Evolutionary conservation across 176 grass and related monocot species (phyloP), one percentile per base, ranked within the genome.

Genomic region (Alloteropsis semialata): DNA sequence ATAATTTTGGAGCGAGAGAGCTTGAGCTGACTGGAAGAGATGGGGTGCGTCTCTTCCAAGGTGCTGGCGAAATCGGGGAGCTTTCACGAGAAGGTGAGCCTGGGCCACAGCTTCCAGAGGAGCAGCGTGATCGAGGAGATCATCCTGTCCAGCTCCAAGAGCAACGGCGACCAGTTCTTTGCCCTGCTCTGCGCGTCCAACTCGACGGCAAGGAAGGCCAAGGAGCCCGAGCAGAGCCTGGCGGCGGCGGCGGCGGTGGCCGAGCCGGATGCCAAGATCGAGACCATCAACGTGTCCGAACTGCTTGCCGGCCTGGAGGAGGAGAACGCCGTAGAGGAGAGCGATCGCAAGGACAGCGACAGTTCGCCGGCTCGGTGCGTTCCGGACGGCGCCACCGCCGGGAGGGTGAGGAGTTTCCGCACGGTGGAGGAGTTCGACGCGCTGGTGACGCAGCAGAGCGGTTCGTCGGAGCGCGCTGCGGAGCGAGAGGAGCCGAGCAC

Each of bases 41-140:
- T 94, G 93, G 96, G 96, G 57, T 98, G 96, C 29, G 75, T 93
- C 22, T 90, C 90, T 57, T 95, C 96, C 53, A 96, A 93, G 78
- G 60, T 81, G 28, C 57, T 87, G n/a, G 75, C 24, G 68, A 93
- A 88, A 81, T 87, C 96, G 3, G 96, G 91, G 80, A 96, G 91
- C 82, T 84, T 85, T 5, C 84, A 81, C n/a, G 89, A 92, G 68
- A 88, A 90, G 54, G 48, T 75, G 37, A 87, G 51, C 30, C 78
- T 86, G 14, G 88, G 63, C 39, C 86, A 84, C 34, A 78, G 84
- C n/a, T 72, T 95, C 78, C 82, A 88, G 61, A 79, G 69, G 74
- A 98, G 78, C 66, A 90, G 44, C 84, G 81, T 85, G 21, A 84
- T 92, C n/a, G 86, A 95, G 84, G 96, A 95, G 45, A 78, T 90